Evolutionary conservation across 306 rosid genomes (phyloP).

Genomic region (Urtica urens): DNA sequence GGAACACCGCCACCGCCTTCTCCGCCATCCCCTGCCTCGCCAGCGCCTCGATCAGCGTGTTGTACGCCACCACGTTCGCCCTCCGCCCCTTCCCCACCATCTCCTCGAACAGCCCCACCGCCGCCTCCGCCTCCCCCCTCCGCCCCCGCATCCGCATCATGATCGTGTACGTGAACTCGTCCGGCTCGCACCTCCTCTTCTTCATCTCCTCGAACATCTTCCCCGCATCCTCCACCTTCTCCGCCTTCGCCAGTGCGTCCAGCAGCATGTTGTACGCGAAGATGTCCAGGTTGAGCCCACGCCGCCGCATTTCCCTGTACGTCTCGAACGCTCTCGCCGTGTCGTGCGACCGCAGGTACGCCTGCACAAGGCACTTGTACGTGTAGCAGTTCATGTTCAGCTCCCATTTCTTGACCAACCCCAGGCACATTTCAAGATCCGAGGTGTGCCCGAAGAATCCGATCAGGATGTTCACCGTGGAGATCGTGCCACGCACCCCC

Average conservation of each 20-base stretch:
- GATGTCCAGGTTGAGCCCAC: slow-evolving; percentile 54
- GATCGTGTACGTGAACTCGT: slow-evolving; percentile 69
- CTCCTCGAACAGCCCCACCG: slow-evolving; percentile 43
- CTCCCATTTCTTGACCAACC: slow-evolving; percentile 65
- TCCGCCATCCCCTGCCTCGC: slow-evolving; percentile 66
- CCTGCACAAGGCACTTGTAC: slow-evolving; percentile 85
- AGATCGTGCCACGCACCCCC: slow-evolving; percentile 49
- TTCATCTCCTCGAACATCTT: slow-evolving; percentile 82
- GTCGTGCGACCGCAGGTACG: slow-evolving; percentile 51
- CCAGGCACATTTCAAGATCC: slow-evolving; percentile 41
- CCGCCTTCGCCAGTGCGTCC: slow-evolving; percentile 67
- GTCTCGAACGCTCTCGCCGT: slow-evolving; percentile 36
- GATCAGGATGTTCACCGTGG: slow-evolving; percentile 67
- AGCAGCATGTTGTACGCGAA: slow-evolving; percentile 71
- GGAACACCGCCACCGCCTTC: slow-evolving; percentile 53
- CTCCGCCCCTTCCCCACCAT: slow-evolving; percentile 55
- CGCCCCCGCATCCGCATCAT: slow-evolving; percentile 87
- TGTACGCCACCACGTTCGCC: slow-evolving; percentile 55
- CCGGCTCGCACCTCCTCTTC: slow-evolving; percentile 70
- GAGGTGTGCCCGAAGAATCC: slow-evolving; percentile 43
- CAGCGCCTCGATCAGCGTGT: slow-evolving; percentile 79
- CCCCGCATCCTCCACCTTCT: slow-evolving; percentile 56
- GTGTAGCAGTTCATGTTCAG: slow-evolving; percentile 60
- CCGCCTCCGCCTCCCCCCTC: slow-evolving; percentile 44
- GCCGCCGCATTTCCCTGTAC: slow-evolving; percentile 41